Base-by-base conservation (phyloP, 495 filamentous ascomycete species). In the Durotheca rogersii region DNA sequence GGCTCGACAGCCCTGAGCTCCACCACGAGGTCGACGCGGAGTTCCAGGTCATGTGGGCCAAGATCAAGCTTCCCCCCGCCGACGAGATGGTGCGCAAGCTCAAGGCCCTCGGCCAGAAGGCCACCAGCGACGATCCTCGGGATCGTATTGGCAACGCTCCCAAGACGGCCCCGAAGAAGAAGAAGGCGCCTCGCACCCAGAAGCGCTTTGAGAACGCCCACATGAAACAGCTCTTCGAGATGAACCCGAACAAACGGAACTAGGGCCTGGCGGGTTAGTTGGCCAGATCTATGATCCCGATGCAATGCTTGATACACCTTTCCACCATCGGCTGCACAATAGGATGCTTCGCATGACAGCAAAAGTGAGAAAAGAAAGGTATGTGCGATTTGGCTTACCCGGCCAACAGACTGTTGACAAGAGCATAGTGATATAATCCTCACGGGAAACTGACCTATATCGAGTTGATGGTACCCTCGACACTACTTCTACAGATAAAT, bases 151-250 rank as follows among this genome's bases (percentile, higher is more conserved):
- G 81, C 55, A 64, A 71, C 15, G 71, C 76, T 33, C 68, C 77
- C 53, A 85, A 85, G 59, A 76, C 75, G 35, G 78, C 79, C 56
- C 85, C 87, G 42, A 81, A 82, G 73, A 79, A 84, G 67, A 82
- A 84, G 78, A 86, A 81, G 80, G 73, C 74, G 47, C 72, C 72
- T 39, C 82, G 81, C 52, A 82, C 84, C 47, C 88, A 86, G 18
- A 94, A 90, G 77, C 61, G 56, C 17, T 85, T 85, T 31, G 96
- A 90, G 37, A 98, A 98, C 63, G 84, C 81, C 23, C 93, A 98
- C 65, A 95, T 98, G 93, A 78, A 76, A 60, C 83, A 86, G 53
- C 80, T 98, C 35, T 72, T 97, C 50, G 84, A 87, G 70, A 90
- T 96, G 62, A 94, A 90, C 53, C 85, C 83, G 21, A 78, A 86